phyloP scores from a whole-genome alignment of 345 rosid species.

The Gossypium bickii region DNA sequence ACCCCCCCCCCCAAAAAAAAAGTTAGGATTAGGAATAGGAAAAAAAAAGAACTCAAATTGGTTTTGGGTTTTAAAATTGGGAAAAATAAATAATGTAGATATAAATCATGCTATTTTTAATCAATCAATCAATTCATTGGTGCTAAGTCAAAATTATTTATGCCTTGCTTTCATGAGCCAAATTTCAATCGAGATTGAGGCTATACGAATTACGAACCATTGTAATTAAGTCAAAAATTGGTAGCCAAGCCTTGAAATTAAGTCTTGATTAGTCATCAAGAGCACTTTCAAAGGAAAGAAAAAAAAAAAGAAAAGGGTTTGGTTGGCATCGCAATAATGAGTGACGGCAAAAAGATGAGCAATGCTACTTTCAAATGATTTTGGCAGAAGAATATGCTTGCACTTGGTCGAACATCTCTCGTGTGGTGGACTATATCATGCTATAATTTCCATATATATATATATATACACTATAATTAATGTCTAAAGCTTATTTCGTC shows the following conservation, averaged over 20 bases:
- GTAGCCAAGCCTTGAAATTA: not conserved
- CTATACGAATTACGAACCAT: not conserved
- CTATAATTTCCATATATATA: not conserved
- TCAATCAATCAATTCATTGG: not conserved
- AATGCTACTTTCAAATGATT: constrained; percentile 14
- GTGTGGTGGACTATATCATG: not conserved
- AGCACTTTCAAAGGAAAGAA: not conserved
- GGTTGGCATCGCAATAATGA: constrained; percentile 3
- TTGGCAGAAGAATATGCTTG: constrained; percentile 8
- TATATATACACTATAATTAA: too few species aligned
- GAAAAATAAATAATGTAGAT: too few species aligned
- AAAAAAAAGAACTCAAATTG: not conserved
- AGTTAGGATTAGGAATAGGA: too few species aligned
- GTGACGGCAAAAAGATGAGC: not conserved
- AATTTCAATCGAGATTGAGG: not conserved
- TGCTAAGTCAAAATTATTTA: not conserved
- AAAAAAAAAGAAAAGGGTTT: not conserved
- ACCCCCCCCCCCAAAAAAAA: too few species aligned
- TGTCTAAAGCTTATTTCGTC: too few species aligned
- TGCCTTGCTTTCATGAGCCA: not conserved
- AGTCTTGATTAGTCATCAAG: not conserved
- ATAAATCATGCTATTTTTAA: not conserved
- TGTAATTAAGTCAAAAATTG: not conserved
- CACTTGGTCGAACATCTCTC: constrained; percentile 1
- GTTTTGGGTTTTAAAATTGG: not conserved